Conservation (phyloP, 1,284 basidiomycete genomes). For the Rhodotorula sp. region DNA sequence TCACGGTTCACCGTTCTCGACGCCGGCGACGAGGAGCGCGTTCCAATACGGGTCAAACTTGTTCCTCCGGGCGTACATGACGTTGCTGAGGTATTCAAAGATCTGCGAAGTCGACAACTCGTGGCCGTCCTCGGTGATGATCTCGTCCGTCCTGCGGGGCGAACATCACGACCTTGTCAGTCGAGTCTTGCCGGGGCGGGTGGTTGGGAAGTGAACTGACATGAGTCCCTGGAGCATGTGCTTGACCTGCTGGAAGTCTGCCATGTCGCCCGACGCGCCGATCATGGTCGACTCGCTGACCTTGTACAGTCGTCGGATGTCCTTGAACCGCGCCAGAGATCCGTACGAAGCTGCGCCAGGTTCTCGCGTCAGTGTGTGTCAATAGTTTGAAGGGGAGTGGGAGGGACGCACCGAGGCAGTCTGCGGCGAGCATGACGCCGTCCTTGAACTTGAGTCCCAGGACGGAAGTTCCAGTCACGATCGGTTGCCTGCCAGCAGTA, state of each 20-base stretch:
- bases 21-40: slow-evolving; percentile 88
- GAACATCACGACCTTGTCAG: too few species aligned
- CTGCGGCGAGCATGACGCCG: slow-evolving; percentile 98
- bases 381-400: too few species aligned
- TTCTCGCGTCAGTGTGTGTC: too few species aligned
- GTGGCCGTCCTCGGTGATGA: slow-evolving; percentile 78
- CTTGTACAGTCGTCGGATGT: slow-evolving; percentile 80
- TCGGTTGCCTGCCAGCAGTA: slow-evolving; percentile 67
- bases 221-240: slow-evolving; percentile 69
- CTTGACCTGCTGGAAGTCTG: slow-evolving; percentile 94
- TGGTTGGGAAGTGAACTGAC: slow-evolving; percentile 30
- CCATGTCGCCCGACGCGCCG: slow-evolving; percentile 94
- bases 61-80: slow-evolving; percentile 85
- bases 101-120: slow-evolving; percentile 83
- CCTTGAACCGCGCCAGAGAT: slow-evolving; percentile 94
- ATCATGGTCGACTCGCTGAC: slow-evolving; percentile 83
- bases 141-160: slow-evolving; percentile 59
- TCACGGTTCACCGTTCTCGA: slow-evolving; percentile 56
- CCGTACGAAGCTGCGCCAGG: slow-evolving; percentile 85
- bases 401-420: slow-evolving; percentile 75
- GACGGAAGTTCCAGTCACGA: slow-evolving; percentile 95
- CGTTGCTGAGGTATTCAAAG: slow-evolving; percentile 85
- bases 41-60: slow-evolving; percentile 98
- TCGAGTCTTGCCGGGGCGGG: too few species aligned
- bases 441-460: slow-evolving; percentile 92